Evolutionary conservation across 495 filamentous ascomycete genomes (phyloP).

Genomic region (Aspergillus taichungensis): DNA sequence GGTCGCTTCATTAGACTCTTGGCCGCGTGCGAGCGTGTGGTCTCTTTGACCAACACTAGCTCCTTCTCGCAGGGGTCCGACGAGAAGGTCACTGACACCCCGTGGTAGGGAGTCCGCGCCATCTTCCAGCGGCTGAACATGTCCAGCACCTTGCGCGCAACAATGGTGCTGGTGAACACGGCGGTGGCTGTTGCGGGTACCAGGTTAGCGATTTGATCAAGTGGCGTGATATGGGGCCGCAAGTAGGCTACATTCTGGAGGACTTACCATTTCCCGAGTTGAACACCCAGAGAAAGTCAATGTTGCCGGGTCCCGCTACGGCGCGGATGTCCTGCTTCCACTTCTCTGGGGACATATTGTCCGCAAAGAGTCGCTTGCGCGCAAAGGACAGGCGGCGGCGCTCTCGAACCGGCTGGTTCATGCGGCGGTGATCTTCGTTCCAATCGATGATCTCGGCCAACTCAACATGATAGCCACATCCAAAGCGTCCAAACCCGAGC

Average conservation of each 20-base stretch:
- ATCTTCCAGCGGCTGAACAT: slow-evolving; percentile 18
- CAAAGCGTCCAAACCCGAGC: slow-evolving; percentile 20
- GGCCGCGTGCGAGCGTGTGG: slow-evolving; percentile 7
- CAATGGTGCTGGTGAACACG: slow-evolving; percentile 24
- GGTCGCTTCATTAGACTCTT: slow-evolving; percentile 10
- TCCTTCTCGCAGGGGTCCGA: slow-evolving; percentile 31
- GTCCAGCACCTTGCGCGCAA: slow-evolving; percentile 25
- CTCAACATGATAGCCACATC: slow-evolving; percentile 17
- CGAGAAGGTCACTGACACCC: slow-evolving; percentile 25
- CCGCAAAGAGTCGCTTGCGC: slow-evolving; percentile 23
- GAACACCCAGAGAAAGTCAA: slow-evolving; percentile 27
- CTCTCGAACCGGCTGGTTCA: slow-evolving; percentile 27
- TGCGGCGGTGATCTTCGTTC: slow-evolving; percentile 23
- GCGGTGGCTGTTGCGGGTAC: slow-evolving; percentile 17
- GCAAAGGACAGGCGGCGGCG: slow-evolving; percentile 30
- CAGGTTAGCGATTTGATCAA: slow-evolving; percentile 1
- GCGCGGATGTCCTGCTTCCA: slow-evolving; percentile 24
- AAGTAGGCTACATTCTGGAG: not conserved
- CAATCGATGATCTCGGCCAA: slow-evolving; percentile 20
- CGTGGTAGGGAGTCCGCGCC: slow-evolving; percentile 17
- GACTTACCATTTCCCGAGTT: slow-evolving; percentile 30
- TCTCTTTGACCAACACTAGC: slow-evolving; percentile 15
- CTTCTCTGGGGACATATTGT: slow-evolving; percentile 16
- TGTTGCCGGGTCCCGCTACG: slow-evolving; percentile 21
- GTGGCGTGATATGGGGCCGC: no score